Percentiles rank a stretch among this genome's conserved stretches.
Conservation (phyloP, 129 eudicot genomes). For the Sambucus nigra region DNA sequence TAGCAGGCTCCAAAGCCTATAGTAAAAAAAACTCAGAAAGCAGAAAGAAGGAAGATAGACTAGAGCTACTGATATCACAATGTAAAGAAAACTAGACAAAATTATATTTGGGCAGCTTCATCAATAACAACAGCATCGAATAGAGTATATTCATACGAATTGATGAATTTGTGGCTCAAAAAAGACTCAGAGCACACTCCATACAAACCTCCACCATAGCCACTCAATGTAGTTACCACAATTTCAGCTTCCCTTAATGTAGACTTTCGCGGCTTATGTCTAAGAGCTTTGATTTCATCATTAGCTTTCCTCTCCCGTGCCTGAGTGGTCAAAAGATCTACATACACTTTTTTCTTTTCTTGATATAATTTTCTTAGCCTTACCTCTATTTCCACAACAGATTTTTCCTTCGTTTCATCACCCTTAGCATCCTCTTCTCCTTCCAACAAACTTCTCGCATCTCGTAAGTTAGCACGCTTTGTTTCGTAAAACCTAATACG, state of each 20-base stretch:
- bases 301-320: slow-evolving; percentile 59
- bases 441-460: slow-evolving; percentile 26
- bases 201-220: slow-evolving; percentile 93
- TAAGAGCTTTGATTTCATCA: slow-evolving; percentile 69
- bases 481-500: slow-evolving; percentile 75
- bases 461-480: slow-evolving; percentile 70
- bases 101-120: slow-evolving; percentile 94
- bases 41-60: slow-evolving; percentile 5
- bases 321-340: slow-evolving; percentile 65
- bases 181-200: slow-evolving; percentile 68
- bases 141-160: slow-evolving; percentile 47
- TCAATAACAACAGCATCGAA: slow-evolving; percentile 97
- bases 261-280: slow-evolving; percentile 56
- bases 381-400: slow-evolving; percentile 64
- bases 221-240: slow-evolving; percentile 92
- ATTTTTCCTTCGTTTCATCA: slow-evolving; percentile 41
- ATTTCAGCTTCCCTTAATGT: slow-evolving; percentile 87
- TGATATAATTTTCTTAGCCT: slow-evolving; percentile 56
- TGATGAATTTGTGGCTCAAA: slow-evolving; percentile 44
- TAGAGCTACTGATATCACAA: slow-evolving; percentile 5
- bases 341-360: slow-evolving; percentile 54
- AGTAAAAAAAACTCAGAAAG: slow-evolving; percentile 6
- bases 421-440: slow-evolving; percentile 31
- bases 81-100: slow-evolving; percentile 8
- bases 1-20: slow-evolving; percentile 98